These are phyloP conservation scores for Oleoguttula mirabilis DNA, from an alignment of 495 filamentous ascomycete species.

Conservation along the genomic window DNA sequence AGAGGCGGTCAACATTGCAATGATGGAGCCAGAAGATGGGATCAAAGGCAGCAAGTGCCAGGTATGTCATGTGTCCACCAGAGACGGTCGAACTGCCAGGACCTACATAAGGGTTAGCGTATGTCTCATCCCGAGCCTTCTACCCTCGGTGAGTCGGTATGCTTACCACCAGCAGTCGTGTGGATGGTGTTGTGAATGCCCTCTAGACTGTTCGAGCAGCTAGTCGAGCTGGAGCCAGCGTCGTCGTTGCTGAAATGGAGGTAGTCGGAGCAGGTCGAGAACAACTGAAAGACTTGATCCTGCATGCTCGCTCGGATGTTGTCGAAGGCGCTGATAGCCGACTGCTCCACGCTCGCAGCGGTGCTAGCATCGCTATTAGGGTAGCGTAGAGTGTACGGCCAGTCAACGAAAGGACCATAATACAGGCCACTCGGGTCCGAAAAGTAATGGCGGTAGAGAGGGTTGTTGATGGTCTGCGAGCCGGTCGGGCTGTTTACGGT, in stretches of 20 bases:
- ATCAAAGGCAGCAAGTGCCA: slow-evolving; percentile 19
- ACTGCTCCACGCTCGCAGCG: slow-evolving; percentile 9
- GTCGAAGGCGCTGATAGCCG: slow-evolving; percentile 15
- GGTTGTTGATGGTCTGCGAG: slow-evolving; percentile 18
- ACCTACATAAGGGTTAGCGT: too few species aligned
- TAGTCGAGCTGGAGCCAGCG: slow-evolving; percentile 15
- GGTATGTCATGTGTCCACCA: slow-evolving; percentile 24
- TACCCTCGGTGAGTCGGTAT: too few species aligned
- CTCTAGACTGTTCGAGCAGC: slow-evolving; percentile 23
- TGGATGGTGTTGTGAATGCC: slow-evolving; percentile 25
- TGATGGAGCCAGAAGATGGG: slow-evolving; percentile 26
- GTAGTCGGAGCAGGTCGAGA: slow-evolving; percentile 19
- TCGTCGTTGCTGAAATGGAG: slow-evolving; percentile 20
- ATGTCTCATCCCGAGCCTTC: too few species aligned
- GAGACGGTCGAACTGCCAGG: slow-evolving; percentile 1
- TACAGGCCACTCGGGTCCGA: slow-evolving; percentile 10
- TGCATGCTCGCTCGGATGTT: slow-evolving; percentile 19
- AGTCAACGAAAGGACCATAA: slow-evolving; percentile 17
- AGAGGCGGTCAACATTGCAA: slow-evolving; percentile 23
- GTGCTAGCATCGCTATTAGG: slow-evolving; percentile 14
- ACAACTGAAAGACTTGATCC: slow-evolving; percentile 22
- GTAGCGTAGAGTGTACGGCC: slow-evolving; percentile 21
- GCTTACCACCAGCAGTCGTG: slow-evolving; percentile 16
- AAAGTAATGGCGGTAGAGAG: slow-evolving; percentile 21
- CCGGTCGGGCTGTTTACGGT: slow-evolving; percentile 17